Percentiles rank a stretch among this genome's conserved stretches.
phyloP scores from a whole-genome alignment of 495 filamentous ascomycete species.

The Daldinia grandis region DNA sequence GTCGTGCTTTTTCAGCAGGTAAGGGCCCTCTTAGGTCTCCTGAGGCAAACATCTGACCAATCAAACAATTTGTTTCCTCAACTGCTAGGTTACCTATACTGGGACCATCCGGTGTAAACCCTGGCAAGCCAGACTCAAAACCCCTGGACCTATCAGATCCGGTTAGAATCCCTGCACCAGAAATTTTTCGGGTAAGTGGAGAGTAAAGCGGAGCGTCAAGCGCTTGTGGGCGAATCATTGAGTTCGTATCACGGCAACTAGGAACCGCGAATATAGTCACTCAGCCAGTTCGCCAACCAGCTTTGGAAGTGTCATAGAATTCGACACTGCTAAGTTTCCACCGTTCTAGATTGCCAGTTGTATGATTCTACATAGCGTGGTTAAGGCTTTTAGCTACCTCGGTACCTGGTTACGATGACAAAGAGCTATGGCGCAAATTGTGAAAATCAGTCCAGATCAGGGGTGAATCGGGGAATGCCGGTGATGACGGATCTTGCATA shows the following conservation, averaged over 20 bases:
- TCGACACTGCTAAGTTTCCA: constrained; percentile 9
- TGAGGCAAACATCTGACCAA: constrained; percentile 31
- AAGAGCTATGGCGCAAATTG: background rate
- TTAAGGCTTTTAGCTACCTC: constrained; percentile 9
- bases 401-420: constrained; percentile 1
- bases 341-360: constrained; percentile 3
- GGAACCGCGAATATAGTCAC: constrained; percentile 19
- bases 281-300: constrained; percentile 17
- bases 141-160: constrained; percentile 30
- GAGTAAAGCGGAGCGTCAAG: constrained; percentile 8
- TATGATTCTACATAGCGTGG: constrained; percentile 18
- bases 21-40: constrained; percentile 5
- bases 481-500: constrained; percentile 33
- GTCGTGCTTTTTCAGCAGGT: constrained; percentile 22
- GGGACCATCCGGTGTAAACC: constrained; percentile 3
- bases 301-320: constrained; percentile 23
- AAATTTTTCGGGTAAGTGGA: constrained; percentile 29
- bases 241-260: constrained; percentile 17
- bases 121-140: background rate
- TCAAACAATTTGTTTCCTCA: constrained; percentile 9
- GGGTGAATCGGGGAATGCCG: constrained; percentile 7
- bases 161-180: constrained; percentile 4
- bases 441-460: constrained; percentile 17
- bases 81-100: constrained; percentile 10
- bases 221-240: constrained; percentile 35